These are phyloP conservation scores for Aeminium ludgeri DNA, from an alignment of 495 filamentous ascomycete genomes.

Conservation along the genomic window DNA sequence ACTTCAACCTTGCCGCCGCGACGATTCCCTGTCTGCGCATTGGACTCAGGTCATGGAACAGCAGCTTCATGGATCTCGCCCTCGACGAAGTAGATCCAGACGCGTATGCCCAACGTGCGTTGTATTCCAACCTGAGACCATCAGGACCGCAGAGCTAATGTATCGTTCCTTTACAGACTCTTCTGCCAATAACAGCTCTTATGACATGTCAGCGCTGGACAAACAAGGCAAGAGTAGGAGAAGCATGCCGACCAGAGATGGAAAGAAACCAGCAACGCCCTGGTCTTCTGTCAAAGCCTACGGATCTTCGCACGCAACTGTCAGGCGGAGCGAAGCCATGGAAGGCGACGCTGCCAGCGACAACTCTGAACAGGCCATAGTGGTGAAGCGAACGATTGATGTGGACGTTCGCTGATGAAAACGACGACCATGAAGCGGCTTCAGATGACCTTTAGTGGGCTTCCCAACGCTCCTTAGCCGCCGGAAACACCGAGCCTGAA, in stretches of 20 bases:
- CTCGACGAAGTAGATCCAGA: slow-evolving; percentile 4
- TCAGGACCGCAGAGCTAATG: too few species aligned
- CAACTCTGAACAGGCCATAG: neutral
- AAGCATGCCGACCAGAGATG: neutral
- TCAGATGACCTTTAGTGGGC: too few species aligned
- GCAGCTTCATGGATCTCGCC: neutral
- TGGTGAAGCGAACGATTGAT: neutral
- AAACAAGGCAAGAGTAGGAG: neutral
- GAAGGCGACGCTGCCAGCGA: neutral
- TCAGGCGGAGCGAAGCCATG: neutral
- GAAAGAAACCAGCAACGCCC: neutral
- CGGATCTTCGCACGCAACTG: neutral
- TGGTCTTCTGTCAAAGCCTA: neutral
- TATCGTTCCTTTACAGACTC: too few species aligned
- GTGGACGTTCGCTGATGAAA: neutral
- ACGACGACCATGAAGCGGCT: too few species aligned
- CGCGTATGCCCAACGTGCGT: slow-evolving; percentile 2
- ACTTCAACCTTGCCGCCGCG: slow-evolving; percentile 2
- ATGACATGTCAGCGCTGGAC: neutral
- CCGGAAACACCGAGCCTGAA: too few species aligned
- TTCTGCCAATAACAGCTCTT: neutral
- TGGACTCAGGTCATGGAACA: slow-evolving; percentile 5
- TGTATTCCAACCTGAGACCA: too few species aligned
- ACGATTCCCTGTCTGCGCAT: slow-evolving; percentile 7
- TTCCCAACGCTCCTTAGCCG: too few species aligned